These are phyloP conservation scores for Pseudocercospora fuligena DNA, from an alignment of 2,329 filamentous ascomycete species.

Conservation along the genomic window DNA sequence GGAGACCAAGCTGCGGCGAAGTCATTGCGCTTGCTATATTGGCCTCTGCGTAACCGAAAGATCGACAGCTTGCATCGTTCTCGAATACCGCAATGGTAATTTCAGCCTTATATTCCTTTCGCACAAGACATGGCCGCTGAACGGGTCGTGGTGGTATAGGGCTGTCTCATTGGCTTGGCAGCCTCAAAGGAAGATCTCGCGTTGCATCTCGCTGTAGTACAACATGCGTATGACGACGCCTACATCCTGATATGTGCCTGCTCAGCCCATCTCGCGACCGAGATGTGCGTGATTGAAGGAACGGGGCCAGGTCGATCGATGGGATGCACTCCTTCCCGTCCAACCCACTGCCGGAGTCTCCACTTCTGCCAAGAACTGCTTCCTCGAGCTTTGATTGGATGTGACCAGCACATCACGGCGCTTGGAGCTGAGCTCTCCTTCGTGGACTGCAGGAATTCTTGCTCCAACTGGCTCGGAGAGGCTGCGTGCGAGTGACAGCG, in stretches of 20 bases:
- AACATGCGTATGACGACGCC: not conserved
- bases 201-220: not conserved
- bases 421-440: constrained; percentile 12
- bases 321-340: not conserved
- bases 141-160: too few species aligned
- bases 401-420: constrained; percentile 3
- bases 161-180: not conserved
- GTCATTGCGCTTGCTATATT: too few species aligned
- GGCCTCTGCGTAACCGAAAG: too few species aligned
- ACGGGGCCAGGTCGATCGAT: not conserved
- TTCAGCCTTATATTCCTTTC: not conserved
- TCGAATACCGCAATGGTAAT: not conserved
- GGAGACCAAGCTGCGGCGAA: too few species aligned
- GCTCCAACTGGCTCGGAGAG: constrained; percentile 1
- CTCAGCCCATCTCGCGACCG: not conserved
- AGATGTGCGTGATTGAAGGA: constrained; percentile 1
- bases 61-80: too few species aligned
- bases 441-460: constrained; percentile 10
- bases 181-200: not conserved
- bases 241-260: not conserved
- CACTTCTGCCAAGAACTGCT: not conserved
- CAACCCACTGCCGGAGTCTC: not conserved
- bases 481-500: constrained; percentile 3
- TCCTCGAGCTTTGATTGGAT: constrained; percentile 5
- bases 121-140: too few species aligned